Evolutionary conservation across 106 monocot species (phyloP), one percentile per base, ranked within the genome.

Genomic region (Dendrobium catenatum): DNA sequence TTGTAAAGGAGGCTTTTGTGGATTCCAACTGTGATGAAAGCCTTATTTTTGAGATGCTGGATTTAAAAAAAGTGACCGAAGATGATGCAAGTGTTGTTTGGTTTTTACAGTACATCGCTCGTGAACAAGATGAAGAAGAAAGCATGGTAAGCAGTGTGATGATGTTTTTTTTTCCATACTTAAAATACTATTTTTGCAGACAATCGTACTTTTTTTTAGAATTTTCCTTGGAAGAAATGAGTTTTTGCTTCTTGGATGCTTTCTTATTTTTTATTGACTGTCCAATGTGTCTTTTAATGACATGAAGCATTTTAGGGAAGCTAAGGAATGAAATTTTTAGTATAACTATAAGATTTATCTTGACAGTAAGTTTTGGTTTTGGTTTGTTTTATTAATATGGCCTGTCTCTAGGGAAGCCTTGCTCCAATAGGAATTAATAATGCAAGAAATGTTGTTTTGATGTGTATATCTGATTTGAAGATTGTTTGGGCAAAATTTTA

Each of bases 11-110:
- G 86, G 95, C 26, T 11, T 93, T 98, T 78, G 88, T 72, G 42
- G 95, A 98, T 80, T 88, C 91, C 4, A 54, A 51, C 61, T 86
- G 91, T 68, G 95, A 98, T 55, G 98, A 98, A 85, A 98, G 93
- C 86, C 80, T 98, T 29, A 77, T 98, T 20, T 91, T 98, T 80
- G 93, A 95, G 91, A 79, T 98, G 16, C 75, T 98, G 41, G 95
- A 92, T 47, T 81, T 89, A 20, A 98, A 95, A 56, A 73, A 82
- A 29, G 92, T 94, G 72, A 89, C 94, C 61, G 85, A 82, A 24
- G 96, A 97, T 73, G 72, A 73, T 44, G 83, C 80, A 18, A 97
- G 96, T 80, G 94, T 92, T 17, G 79, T 67, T 11, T 97, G 96
- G 96, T 97, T 97, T 77, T 79, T 94, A 68, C 85, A 78, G 4